phyloP scores from a whole-genome alignment of 805 yeast genomes.

The Candida incommunis region DNA sequence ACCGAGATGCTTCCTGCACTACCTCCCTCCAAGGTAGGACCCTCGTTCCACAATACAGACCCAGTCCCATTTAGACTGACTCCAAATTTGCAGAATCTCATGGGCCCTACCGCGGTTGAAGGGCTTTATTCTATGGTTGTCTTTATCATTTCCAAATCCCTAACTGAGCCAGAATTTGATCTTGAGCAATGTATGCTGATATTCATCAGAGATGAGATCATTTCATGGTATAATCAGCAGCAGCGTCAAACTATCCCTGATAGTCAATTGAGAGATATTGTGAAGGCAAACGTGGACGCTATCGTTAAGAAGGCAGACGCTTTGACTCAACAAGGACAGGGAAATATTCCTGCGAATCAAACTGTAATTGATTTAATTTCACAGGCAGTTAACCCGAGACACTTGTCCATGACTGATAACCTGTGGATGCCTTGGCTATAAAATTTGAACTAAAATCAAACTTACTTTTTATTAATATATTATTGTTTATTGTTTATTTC shows the following conservation, averaged over 20 bases:
- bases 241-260: conserved; percentile 70
- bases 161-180: conserved; percentile 85
- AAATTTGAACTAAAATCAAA: too few relatives aligned
- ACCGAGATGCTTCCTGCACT: conserved; percentile 78
- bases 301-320: conserved; percentile 68
- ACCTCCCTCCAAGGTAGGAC: conserved; percentile 41
- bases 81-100: conserved; percentile 84
- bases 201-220: conserved; percentile 89
- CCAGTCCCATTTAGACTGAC: conserved; percentile 93
- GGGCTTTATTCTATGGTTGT: conserved; percentile 80
- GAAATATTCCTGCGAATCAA: conserved; percentile 67
- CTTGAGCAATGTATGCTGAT: conserved; percentile 83
- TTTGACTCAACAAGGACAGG: conserved; percentile 49
- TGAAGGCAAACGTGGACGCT: conserved; percentile 72
- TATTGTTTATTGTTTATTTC: too few relatives aligned
- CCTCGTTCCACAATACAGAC: conserved; percentile 81
- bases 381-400: conserved; percentile 90
- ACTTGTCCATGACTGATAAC: conserved; percentile 80
- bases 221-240: conserved; percentile 88
- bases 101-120: conserved; percentile 89
- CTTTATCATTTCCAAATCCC: conserved; percentile 72
- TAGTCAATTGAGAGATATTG: conserved; percentile 73
- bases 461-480: too few relatives aligned
- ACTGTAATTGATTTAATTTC: conserved; percentile 80
- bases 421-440: conserved; percentile 91